These are phyloP conservation scores for Coemansia erecta DNA, from an alignment of 192 early-diverging fungal species.

Conservation along the genomic window DNA sequence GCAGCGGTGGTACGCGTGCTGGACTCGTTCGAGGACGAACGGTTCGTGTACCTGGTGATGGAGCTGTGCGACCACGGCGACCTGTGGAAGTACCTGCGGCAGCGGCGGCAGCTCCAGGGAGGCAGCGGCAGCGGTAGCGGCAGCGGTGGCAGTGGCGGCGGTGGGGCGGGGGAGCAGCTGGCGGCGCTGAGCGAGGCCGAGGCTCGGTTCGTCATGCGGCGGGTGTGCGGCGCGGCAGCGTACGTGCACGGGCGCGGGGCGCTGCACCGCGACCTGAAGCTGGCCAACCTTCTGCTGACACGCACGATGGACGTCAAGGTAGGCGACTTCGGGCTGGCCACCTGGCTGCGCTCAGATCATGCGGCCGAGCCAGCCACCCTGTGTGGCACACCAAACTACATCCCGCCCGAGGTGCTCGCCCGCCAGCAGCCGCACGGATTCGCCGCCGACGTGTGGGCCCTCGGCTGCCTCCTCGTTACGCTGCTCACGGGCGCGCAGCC, in stretches of 20 bases:
- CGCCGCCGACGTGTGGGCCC: slow-evolving; percentile 72
- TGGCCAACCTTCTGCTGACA: slow-evolving; percentile 69
- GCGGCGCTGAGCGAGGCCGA: slow-evolving; percentile 59
- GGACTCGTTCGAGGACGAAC: slow-evolving; percentile 68
- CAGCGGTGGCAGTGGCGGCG: background rate
- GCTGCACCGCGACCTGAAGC: slow-evolving; percentile 75
- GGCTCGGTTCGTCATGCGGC: slow-evolving; percentile 55
- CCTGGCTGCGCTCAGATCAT: slow-evolving; percentile 28
- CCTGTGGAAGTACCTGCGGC: slow-evolving; percentile 42
- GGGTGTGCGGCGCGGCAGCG: slow-evolving; percentile 58
- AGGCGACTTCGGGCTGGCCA: slow-evolving; percentile 78
- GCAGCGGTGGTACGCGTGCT: slow-evolving; percentile 56
- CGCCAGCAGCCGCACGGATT: slow-evolving; percentile 69
- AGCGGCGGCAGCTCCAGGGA: slow-evolving; percentile 5
- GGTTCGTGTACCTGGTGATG: slow-evolving; percentile 72
- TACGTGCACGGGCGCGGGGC: slow-evolving; percentile 67
- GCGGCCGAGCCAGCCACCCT: slow-evolving; percentile 67
- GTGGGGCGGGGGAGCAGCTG: background rate
- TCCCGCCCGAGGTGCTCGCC: slow-evolving; percentile 75
- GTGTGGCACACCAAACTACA: slow-evolving; percentile 81
- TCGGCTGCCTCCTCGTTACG: slow-evolving; percentile 74
- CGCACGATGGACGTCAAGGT: slow-evolving; percentile 58
- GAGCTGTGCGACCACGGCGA: slow-evolving; percentile 59
- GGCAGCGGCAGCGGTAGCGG: background rate
- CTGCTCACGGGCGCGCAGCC: slow-evolving; percentile 70